These are phyloP conservation scores for Xylariales sp. DNA, from an alignment of 2,329 filamentous ascomycete genomes.

Conservation along the genomic window DNA sequence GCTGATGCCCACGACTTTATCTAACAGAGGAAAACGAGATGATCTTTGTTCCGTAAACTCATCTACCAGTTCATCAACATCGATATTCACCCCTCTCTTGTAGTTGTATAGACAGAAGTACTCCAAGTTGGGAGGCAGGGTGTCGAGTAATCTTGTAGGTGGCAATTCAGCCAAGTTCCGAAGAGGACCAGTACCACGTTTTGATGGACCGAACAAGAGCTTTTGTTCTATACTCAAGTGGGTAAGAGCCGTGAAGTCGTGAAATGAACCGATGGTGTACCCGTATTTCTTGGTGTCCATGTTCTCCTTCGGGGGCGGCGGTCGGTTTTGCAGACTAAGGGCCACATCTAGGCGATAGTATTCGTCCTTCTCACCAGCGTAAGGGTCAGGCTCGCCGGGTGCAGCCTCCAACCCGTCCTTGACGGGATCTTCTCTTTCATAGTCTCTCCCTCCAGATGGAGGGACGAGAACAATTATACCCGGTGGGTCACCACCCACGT, in stretches of 20 bases:
- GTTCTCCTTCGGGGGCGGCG: neutral
- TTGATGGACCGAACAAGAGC: neutral
- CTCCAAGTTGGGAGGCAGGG: neutral
- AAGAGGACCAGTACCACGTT: neutral
- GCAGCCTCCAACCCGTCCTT: too few species aligned
- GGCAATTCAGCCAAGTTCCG: neutral
- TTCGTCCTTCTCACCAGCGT: neutral
- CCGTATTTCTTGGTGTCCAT: neutral
- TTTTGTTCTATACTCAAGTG: neutral
- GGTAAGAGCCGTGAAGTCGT: constrained; percentile 1
- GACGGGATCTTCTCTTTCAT: neutral
- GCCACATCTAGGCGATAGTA: neutral
- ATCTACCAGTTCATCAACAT: constrained; percentile 1
- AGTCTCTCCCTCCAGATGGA: neutral
- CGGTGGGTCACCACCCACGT: neutral
- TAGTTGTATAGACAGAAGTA: constrained; percentile 4
- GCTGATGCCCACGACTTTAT: neutral
- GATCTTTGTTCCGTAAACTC: neutral
- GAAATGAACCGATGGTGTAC: constrained; percentile 2
- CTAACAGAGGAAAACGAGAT: neutral
- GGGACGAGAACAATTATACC: too few species aligned
- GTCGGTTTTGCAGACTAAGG: neutral
- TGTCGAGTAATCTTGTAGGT: neutral
- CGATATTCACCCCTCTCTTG: neutral
- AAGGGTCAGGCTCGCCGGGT: too few species aligned